Conservation (phyloP, 2,329 filamentous ascomycete genomes). For the Fusarium luffae region DNA sequence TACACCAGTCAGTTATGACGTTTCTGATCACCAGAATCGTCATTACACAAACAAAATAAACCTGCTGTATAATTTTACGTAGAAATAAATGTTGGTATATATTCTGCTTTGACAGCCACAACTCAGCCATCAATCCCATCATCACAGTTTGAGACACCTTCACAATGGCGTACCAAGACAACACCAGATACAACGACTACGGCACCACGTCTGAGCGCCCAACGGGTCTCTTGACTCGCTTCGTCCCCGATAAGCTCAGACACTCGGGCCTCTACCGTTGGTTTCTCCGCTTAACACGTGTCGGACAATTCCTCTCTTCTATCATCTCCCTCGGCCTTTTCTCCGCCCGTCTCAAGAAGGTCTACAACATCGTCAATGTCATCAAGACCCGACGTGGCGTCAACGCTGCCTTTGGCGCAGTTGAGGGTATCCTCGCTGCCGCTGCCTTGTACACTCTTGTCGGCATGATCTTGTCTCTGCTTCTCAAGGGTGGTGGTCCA, state of each 20-base stretch:
- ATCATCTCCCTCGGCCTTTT: slow-evolving; percentile 30
- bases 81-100: neutral
- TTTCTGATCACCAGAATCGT: neutral
- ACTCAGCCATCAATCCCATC: neutral
- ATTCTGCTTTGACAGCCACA: neutral
- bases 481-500: slow-evolving; percentile 21
- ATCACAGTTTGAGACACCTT: too few species aligned
- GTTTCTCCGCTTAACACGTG: slow-evolving; percentile 28
- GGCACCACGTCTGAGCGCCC: neutral
- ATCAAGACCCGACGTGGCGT: slow-evolving; percentile 27
- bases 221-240: slow-evolving; percentile 22
- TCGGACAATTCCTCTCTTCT: slow-evolving; percentile 28
- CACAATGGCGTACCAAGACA: slow-evolving; percentile 4
- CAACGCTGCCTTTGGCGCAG: slow-evolving; percentile 16
- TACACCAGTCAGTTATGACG: neutral
- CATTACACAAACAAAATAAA: neutral
- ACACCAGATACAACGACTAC: slow-evolving; percentile 1
- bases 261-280: slow-evolving; percentile 33
- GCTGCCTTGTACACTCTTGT: slow-evolving; percentile 33
- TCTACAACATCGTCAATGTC: slow-evolving; percentile 16
- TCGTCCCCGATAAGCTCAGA: slow-evolving; percentile 16
- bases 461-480: slow-evolving; percentile 10
- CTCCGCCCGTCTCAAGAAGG: slow-evolving; percentile 20
- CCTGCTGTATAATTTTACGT: neutral
- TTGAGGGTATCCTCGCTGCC: slow-evolving; percentile 34